A percentile compares a stretch with the other conserved stretches of the same genome.
These are phyloP conservation scores for Pseudohyphozyma bogoriensis DNA, from an alignment of 768 basidiomycete genomes.

Conservation along the genomic window DNA sequence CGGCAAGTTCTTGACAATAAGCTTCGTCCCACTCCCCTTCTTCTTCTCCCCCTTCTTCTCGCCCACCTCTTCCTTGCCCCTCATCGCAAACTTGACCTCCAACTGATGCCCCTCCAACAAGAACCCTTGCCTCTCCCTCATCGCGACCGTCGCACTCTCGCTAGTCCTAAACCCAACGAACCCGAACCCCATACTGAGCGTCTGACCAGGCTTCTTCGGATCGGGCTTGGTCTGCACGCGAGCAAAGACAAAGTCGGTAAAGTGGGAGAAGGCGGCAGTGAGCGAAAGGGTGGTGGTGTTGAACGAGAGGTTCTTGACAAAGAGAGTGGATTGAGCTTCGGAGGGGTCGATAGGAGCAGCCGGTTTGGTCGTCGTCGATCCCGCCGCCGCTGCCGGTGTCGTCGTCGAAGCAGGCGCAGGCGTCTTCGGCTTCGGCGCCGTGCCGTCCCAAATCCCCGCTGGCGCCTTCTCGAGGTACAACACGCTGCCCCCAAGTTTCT, in stretches of 20 bases:
- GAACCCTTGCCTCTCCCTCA: constrained; percentile 68
- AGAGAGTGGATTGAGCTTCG: constrained; percentile 54
- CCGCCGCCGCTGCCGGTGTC: too few species aligned
- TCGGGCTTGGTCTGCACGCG: constrained; percentile 81
- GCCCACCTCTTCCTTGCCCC: constrained; percentile 54
- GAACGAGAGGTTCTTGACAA: constrained; percentile 92
- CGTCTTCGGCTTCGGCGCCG: constrained; percentile 7
- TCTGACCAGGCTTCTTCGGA: constrained; percentile 56
- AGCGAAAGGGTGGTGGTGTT: constrained; percentile 71
- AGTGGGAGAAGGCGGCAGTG: constrained; percentile 54
- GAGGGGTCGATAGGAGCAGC: background rate
- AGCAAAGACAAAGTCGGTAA: constrained; percentile 75
- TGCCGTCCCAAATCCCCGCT: constrained; percentile 62
- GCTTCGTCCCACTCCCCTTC: constrained; percentile 53
- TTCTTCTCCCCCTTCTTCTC: constrained; percentile 30
- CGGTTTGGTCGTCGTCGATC: too few species aligned
- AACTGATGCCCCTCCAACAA: constrained; percentile 78
- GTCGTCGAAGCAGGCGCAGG: too few species aligned
- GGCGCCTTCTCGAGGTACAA: constrained; percentile 92
- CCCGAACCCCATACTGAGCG: constrained; percentile 89
- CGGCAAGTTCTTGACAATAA: constrained; percentile 95
- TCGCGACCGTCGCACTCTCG: constrained; percentile 62
- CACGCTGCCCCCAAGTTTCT: constrained; percentile 76
- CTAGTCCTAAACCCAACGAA: constrained; percentile 79
- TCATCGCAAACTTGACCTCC: constrained; percentile 73